These are phyloP conservation scores for Reutealis trisperma DNA, from an alignment of 345 rosid genomes.

Conservation along the genomic window DNA sequence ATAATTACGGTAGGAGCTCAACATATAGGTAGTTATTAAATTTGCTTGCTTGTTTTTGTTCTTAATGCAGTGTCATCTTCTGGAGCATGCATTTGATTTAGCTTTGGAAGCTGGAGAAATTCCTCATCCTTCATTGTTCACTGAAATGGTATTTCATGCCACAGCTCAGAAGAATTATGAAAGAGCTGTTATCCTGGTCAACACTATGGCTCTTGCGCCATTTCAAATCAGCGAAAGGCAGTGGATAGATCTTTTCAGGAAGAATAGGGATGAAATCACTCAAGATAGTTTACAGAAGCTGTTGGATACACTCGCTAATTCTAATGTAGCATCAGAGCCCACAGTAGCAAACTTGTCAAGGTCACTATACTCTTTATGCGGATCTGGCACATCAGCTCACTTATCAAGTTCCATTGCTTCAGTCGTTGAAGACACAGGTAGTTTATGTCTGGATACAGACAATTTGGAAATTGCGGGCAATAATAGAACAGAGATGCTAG, in stretches of 20 bases:
- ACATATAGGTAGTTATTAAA: neutral
- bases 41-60: conserved; percentile 20
- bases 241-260: conserved; percentile 59
- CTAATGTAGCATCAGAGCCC: conserved; percentile 51
- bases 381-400: conserved; percentile 24
- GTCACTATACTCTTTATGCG: conserved; percentile 48
- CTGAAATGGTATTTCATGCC: conserved; percentile 72
- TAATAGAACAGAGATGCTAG: conserved; percentile 4
- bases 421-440: conserved; percentile 5
- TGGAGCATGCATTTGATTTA: conserved; percentile 83
- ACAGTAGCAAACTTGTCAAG: conserved; percentile 63
- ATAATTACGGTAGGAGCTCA: neutral
- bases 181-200: conserved; percentile 58
- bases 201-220: conserved; percentile 67
- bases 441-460: neutral
- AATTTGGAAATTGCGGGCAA: neutral
- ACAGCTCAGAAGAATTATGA: conserved; percentile 52
- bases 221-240: conserved; percentile 75
- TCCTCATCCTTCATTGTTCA: conserved; percentile 58
- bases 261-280: conserved; percentile 42
- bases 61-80: conserved; percentile 59
- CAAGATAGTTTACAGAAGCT: conserved; percentile 47
- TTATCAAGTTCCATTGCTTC: conserved; percentile 13
- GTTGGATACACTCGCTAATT: conserved; percentile 45
- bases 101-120: conserved; percentile 84